Percentiles rank a stretch among this genome's conserved stretches.
These are phyloP conservation scores for Cladosporium colombiae DNA, from an alignment of 2,329 filamentous ascomycete genomes.

Conservation along the genomic window DNA sequence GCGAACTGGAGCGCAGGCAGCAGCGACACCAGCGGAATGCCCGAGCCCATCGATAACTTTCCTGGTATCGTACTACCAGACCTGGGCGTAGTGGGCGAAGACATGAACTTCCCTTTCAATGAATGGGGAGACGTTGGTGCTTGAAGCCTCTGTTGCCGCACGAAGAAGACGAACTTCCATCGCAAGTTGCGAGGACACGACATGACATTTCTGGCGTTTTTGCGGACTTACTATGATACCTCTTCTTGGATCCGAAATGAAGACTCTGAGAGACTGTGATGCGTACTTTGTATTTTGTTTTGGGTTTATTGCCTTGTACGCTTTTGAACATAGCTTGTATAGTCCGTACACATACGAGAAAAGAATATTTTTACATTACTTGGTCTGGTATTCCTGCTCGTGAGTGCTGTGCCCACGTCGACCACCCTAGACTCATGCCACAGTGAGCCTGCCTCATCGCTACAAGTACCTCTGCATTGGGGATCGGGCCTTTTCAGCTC, in stretches of 20 bases:
- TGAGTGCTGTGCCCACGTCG: neutral
- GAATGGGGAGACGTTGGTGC: slow-evolving; percentile 19
- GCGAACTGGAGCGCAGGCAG: slow-evolving; percentile 24
- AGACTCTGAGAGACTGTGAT: neutral
- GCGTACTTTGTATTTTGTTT: neutral
- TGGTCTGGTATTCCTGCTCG: neutral
- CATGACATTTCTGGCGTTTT: neutral
- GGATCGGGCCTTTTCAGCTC: neutral
- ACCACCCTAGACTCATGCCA: neutral
- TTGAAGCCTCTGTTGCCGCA: neutral
- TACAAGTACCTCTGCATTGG: neutral
- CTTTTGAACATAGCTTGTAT: neutral
- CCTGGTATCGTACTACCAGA: slow-evolving; percentile 35
- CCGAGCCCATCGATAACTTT: slow-evolving; percentile 26
- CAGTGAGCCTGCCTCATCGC: neutral
- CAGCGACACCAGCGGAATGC: slow-evolving; percentile 7
- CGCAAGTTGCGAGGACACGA: neutral
- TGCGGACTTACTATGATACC: neutral
- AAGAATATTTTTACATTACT: neutral
- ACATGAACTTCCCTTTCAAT: slow-evolving; percentile 10
- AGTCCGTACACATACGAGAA: neutral
- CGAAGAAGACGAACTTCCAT: slow-evolving; percentile 1
- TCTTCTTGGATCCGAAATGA: neutral
- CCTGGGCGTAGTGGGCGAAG: slow-evolving; percentile 25
- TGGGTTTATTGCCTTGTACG: neutral